Conservation (phyloP, 1,139 yeast genomes). For the Scheffersomyces titani region DNA sequence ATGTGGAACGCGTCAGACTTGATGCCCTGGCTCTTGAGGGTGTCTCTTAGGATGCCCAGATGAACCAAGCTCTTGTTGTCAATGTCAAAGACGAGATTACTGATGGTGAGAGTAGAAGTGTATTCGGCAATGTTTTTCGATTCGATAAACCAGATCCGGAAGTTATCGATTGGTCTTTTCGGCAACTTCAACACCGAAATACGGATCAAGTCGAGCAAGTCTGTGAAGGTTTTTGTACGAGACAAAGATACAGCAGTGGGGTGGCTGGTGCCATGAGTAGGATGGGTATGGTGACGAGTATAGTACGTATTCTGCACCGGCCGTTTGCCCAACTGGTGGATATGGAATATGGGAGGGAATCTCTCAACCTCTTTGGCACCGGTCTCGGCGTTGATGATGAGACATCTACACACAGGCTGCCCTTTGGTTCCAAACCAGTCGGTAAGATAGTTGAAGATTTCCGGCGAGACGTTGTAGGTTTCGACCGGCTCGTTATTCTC, state of each 20-base stretch:
- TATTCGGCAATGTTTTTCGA: constrained; percentile 23
- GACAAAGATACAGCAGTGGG: constrained; percentile 24
- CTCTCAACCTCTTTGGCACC: constrained; percentile 51
- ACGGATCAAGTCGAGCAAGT: constrained; percentile 28
- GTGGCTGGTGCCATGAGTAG: neutral
- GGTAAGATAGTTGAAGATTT: constrained; percentile 42
- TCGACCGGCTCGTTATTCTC: constrained; percentile 32
- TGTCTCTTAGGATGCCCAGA: constrained; percentile 21
- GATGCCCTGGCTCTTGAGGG: constrained; percentile 36
- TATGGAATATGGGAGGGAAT: constrained; percentile 49
- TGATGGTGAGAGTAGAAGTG: constrained; percentile 25
- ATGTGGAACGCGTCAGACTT: constrained; percentile 29
- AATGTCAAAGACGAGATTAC: constrained; percentile 33
- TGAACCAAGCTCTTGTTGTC: constrained; percentile 32
- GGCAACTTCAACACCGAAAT: constrained; percentile 19
- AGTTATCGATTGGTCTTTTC: constrained; percentile 3
- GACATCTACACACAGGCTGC: constrained; percentile 47
- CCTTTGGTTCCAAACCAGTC: constrained; percentile 58
- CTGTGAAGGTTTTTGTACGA: constrained; percentile 34
- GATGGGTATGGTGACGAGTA: constrained; percentile 10
- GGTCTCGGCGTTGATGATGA: constrained; percentile 37
- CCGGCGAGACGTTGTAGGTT: constrained; percentile 35
- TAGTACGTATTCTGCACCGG: constrained; percentile 4
- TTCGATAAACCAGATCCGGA: constrained; percentile 44
- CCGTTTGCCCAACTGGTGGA: constrained; percentile 50